Conservation (phyloP, 352 stramenopile genomes). For the Pythium phragmitis region DNA sequence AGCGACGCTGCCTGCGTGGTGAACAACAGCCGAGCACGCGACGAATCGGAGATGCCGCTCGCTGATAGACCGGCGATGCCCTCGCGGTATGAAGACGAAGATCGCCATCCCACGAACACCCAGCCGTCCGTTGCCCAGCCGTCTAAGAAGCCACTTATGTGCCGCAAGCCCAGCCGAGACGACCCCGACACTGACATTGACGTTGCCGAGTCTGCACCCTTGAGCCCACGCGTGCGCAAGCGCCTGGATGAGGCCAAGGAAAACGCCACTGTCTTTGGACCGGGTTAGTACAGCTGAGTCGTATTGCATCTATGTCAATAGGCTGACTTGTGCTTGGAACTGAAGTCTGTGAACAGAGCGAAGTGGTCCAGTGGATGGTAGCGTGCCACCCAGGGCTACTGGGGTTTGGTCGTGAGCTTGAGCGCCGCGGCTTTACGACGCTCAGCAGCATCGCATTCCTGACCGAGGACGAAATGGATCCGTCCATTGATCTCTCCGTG, state of each 20-base stretch:
- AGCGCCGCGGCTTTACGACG: conserved; percentile 63
- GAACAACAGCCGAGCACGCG: background rate
- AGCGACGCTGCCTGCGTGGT: background rate
- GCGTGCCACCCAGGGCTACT: conserved; percentile 71
- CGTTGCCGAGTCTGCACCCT: conserved; percentile 22
- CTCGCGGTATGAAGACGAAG: conserved; percentile 29
- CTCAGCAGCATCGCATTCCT: conserved; percentile 84
- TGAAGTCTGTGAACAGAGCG: conserved; percentile 70
- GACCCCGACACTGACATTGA: conserved; percentile 21
- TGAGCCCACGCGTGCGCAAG: conserved; percentile 64
- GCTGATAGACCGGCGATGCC: conserved; percentile 6
- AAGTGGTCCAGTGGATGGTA: conserved; percentile 85
- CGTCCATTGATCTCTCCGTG: conserved; percentile 30
- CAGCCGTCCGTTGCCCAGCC: background rate
- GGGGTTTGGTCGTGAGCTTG: conserved; percentile 52
- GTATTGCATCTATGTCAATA: background rate
- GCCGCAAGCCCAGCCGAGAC: conserved; percentile 9
- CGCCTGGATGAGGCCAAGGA: conserved; percentile 76
- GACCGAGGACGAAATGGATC: conserved; percentile 62
- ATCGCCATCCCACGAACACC: background rate
- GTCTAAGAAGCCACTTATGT: background rate
- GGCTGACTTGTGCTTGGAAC: background rate
- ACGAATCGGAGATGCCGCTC: conserved; percentile 10
- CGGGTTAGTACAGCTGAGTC: conserved; percentile 33
- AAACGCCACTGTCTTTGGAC: conserved; percentile 66